Evolutionary conservation across 257 asterid species (phyloP).

Genomic region (Solanum microdontum): DNA sequence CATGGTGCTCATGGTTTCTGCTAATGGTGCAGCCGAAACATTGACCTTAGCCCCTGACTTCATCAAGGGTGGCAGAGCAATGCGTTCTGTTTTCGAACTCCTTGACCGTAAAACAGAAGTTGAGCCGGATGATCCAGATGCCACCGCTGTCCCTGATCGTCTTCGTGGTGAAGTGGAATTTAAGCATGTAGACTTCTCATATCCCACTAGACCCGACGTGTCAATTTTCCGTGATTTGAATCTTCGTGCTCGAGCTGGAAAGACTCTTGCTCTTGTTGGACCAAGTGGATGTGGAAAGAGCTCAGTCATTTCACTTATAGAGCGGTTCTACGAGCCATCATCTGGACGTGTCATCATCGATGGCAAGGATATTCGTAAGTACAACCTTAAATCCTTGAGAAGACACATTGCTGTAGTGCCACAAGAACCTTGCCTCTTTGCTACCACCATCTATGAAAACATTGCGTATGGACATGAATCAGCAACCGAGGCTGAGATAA

Average conservation of each 20-base stretch:
- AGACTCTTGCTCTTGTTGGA: constrained; percentile 79
- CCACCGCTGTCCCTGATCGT: constrained; percentile 29
- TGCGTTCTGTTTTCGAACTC: constrained; percentile 76
- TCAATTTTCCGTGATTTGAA: constrained; percentile 44
- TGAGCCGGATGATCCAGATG: constrained; percentile 61
- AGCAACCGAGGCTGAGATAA: constrained; percentile 54
- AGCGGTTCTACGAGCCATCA: constrained; percentile 70
- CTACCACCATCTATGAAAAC: constrained; percentile 61
- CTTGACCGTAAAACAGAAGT: constrained; percentile 75
- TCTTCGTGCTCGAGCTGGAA: constrained; percentile 72
- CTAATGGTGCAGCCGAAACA: constrained; percentile 85
- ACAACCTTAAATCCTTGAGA: constrained; percentile 54
- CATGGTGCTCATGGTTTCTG: constrained; percentile 93
- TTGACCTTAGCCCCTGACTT: constrained; percentile 86
- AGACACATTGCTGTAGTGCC: constrained; percentile 66
- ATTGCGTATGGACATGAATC: constrained; percentile 69
- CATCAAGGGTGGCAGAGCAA: constrained; percentile 83
- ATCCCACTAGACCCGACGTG: constrained; percentile 64
- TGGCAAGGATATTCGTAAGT: constrained; percentile 67
- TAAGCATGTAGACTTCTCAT: constrained; percentile 76
- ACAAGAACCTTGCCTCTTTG: constrained; percentile 82
- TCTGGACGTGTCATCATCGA: constrained; percentile 66
- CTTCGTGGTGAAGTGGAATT: constrained; percentile 72
- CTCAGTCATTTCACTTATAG: constrained; percentile 48
- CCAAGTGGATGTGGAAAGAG: constrained; percentile 88